Evolutionary conservation across 2,329 filamentous ascomycete genomes (phyloP), one percentile per base, ranked within the genome.

Genomic region (Xylariomycetidae sp.): DNA sequence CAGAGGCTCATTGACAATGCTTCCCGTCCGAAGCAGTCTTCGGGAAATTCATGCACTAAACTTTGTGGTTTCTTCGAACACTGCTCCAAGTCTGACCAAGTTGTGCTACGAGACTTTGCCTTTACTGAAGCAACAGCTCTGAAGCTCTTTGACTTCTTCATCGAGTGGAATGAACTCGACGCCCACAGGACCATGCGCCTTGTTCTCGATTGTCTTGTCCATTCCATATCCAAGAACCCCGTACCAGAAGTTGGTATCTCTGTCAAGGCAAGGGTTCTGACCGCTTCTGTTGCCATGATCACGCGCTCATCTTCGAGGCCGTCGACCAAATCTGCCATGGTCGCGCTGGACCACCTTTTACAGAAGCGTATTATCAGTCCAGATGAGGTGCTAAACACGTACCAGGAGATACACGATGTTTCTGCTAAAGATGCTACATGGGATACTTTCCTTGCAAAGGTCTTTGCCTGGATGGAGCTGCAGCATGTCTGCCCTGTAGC

Each of bases 281-380:
- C 65, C 17, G 70, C 62, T 5, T 65, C 79, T 6, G 49, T 83
- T 12, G 69, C 72, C 2, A 74, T 81, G 10, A 68, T 85, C 25
- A 67, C 70, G 15, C 70, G 74, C 36, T 67, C 74, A 39, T 76
- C 76, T 20, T 67, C 76, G 12, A 78, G 74, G 42, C 72, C 78
- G 8, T 66, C 80, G 32, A 76, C 79, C 25, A 86, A 86, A 53
- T 82, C 82, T 22, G 75, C 79, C 6, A 71, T 87, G 40, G 79
- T 80, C 49, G 73, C 73, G 12, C 60, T 86, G 23, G 77, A 82
- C 29, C 71, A 79, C 47, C 72, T 87, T 36, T 52, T 87, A 4
- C 61, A 67, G 29, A 86, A 83, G 53, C 61, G 65, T 2, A 64
- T 79, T 10, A 58, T 82, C 17, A 62, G 60, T 47, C 47, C 71